A percentile compares a stretch with the other conserved stretches of the same genome.
phyloP scores from a whole-genome alignment of 176 grass and related monocot species.

The Chrysopogon serrulatus region DNA sequence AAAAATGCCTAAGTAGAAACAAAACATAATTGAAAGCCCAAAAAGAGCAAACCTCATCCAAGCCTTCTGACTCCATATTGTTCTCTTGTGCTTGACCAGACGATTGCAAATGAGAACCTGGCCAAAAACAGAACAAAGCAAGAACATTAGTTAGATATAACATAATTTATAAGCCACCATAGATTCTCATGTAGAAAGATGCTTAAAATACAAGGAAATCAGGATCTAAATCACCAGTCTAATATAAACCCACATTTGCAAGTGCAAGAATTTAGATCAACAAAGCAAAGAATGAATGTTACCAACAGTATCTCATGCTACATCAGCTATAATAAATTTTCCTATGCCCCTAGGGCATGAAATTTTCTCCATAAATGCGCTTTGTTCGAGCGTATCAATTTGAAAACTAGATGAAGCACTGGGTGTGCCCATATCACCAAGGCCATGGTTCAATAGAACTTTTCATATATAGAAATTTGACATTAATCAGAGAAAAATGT shows the following conservation, averaged over 20 bases:
- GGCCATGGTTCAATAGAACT: background rate
- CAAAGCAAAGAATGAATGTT: slow-evolving; percentile 5
- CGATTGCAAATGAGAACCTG: slow-evolving; percentile 33
- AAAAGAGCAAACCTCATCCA: slow-evolving; percentile 46
- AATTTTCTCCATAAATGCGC: background rate
- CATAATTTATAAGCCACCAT: background rate
- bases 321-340: background rate
- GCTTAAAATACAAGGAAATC: background rate
- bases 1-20: background rate
- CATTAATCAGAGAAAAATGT: background rate
- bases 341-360: background rate
- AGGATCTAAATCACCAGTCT: background rate
- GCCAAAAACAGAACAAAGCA: background rate
- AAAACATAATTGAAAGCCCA: slow-evolving; percentile 14
- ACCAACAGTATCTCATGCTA: background rate
- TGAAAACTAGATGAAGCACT: background rate
- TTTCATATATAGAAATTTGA: background rate
- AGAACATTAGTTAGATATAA: background rate
- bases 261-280: background rate
- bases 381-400: background rate
- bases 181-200: background rate
- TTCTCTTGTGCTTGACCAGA: slow-evolving; percentile 35
- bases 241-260: background rate
- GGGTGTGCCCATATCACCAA: background rate
- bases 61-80: slow-evolving; percentile 18